Evolutionary conservation across 2,329 filamentous ascomycete species (phyloP).

Genomic region (Diaporthe ilicicola): DNA sequence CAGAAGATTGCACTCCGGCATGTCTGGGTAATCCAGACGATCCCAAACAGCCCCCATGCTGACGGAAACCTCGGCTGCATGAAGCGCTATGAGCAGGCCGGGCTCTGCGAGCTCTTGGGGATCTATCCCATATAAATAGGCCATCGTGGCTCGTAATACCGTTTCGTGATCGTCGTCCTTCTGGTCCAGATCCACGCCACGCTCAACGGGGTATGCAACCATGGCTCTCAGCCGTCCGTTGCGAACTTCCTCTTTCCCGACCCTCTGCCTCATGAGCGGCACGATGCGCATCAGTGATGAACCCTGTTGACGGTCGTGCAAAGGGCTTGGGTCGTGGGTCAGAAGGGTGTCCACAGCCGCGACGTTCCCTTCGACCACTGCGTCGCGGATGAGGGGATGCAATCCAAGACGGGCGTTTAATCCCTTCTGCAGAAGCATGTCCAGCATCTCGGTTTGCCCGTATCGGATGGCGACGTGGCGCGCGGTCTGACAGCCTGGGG

Average conservation of each 20-base stretch:
- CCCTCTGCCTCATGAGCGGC: neutral
- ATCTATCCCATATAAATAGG: neutral
- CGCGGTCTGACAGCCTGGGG: neutral
- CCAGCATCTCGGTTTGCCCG: neutral
- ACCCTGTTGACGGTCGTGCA: no score
- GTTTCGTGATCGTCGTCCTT: neutral
- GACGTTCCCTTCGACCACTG: neutral
- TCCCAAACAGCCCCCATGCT: neutral
- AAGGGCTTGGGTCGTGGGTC: neutral
- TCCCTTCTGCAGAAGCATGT: neutral
- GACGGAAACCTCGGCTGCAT: neutral
- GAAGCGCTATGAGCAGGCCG: neutral
- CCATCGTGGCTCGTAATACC: neutral
- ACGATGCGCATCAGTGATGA: neutral
- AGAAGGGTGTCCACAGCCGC: neutral
- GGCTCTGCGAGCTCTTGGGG: neutral
- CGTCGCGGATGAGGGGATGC: neutral
- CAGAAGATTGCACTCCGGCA: neutral
- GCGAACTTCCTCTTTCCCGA: rapidly evolving
- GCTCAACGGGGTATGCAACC: neutral
- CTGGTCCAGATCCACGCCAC: neutral
- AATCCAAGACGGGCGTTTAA: neutral
- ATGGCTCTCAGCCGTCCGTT: neutral
- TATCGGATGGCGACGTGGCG: neutral
- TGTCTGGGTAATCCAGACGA: neutral